Evolutionary conservation across 176 grass and related monocot species (phyloP), one percentile per base, ranked within the genome.

Genomic region (Microstegium vimineum): DNA sequence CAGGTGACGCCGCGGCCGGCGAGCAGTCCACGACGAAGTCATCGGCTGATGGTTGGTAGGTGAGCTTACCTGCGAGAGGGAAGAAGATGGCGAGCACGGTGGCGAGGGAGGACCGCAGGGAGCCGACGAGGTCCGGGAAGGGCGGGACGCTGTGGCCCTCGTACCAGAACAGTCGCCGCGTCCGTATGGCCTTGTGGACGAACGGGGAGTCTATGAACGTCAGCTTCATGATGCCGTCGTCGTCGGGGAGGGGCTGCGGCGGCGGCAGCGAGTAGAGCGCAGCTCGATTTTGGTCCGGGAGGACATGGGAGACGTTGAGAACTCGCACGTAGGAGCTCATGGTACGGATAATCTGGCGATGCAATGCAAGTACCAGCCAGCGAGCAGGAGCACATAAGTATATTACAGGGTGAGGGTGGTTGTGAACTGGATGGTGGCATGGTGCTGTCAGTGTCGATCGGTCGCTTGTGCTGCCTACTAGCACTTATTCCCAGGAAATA

Each of bases 11-110:
- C 6, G 57, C 68, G 0, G 7, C 35, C 1, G 20, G 16, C 0
- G 87, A 76, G 61, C 75, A 89, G 67, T 90, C 89, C 6, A 90
- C 31, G 31, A 77, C 49, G 73, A 87, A 25, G 63, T 79, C 74
- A 2, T 35, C 17, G 1, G 80, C 6, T 5, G 73, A 41, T 0
- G 49, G 6, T 17, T 62, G 32, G 75, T 45, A 38, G 11, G 76
- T 5, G 1, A 89, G 76, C 78, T 61, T 76, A 3, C 85, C 71
- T 10, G 78, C 47, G 6, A 87, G 36, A 6, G 71, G 54, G 9
- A 9, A 11, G n/a, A 59, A 59, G 54, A 59, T 11, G 54, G 54
- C 9, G 54, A 59, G 54, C 22, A 59, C 54, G 54, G 54, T 25
- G 54, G 78, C 62, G 15, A 87, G 85, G n/a, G 85, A 87, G 49